Percentiles rank a stretch among this genome's conserved stretches.
These are phyloP conservation scores for Solanum verrucosum DNA, from an alignment of 257 asterid genomes.

Conservation along the genomic window DNA sequence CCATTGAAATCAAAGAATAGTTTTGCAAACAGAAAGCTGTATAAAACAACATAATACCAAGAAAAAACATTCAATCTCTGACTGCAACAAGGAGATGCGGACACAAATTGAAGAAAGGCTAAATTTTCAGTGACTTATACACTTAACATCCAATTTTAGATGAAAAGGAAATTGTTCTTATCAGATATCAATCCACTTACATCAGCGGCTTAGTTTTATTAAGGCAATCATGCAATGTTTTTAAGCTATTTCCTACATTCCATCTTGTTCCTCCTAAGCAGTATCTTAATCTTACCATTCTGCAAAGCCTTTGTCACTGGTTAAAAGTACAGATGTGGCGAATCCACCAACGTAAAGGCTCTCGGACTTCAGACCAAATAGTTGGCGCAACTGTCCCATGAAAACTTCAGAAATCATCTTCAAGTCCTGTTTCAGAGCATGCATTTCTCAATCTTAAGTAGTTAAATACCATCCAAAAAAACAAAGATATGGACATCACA, in stretches of 20 bases:
- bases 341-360: constrained; percentile 45
- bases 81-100: neutral
- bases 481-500: neutral
- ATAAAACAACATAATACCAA: neutral
- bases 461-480: neutral
- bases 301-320: constrained; percentile 85
- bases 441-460: constrained; percentile 5
- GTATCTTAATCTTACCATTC: constrained; percentile 74
- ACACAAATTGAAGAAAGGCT: neutral
- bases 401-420: constrained; percentile 62
- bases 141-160: neutral
- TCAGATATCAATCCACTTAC: neutral
- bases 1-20: neutral
- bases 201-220: neutral
- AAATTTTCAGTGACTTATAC: neutral
- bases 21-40: neutral
- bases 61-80: neutral
- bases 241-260: neutral
- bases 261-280: neutral
- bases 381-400: constrained; percentile 84
- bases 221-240: neutral
- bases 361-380: constrained; percentile 78
- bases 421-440: constrained; percentile 54
- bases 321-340: constrained; percentile 37
- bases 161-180: neutral